These are phyloP conservation scores for Xerocomellus amylosporus DNA, from an alignment of 768 basidiomycete genomes.

Conservation along the genomic window DNA sequence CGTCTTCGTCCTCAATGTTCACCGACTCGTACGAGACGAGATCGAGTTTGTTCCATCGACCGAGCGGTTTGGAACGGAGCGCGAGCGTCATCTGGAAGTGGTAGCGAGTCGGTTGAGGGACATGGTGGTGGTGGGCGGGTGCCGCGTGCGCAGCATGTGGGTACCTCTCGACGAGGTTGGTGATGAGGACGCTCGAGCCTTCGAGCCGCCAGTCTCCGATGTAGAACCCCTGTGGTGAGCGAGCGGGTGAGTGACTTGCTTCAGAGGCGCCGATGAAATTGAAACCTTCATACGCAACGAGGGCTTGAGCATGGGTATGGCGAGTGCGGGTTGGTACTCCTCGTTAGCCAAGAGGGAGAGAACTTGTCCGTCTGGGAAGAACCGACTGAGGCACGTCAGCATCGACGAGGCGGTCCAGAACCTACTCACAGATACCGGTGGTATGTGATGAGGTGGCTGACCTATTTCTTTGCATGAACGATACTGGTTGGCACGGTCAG, in stretches of 20 bases:
- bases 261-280: not conserved
- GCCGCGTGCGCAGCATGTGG: slow-evolving; percentile 3
- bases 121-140: slow-evolving; percentile 5
- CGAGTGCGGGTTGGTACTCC: slow-evolving; percentile 61
- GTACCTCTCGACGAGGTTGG: slow-evolving; percentile 57
- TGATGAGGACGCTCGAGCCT: slow-evolving; percentile 57
- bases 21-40: slow-evolving; percentile 73
- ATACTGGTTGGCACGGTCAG: not conserved
- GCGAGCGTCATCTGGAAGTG: slow-evolving; percentile 71
- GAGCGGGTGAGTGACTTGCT: not conserved
- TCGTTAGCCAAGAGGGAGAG: slow-evolving; percentile 84
- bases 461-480: slow-evolving; percentile 38
- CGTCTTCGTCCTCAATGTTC: slow-evolving; percentile 72
- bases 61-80: slow-evolving; percentile 69
- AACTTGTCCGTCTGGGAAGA: slow-evolving; percentile 83
- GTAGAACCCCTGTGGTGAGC: slow-evolving; percentile 58
- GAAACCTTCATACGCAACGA: slow-evolving; percentile 73
- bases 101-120: slow-evolving; percentile 44
- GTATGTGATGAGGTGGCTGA: slow-evolving; percentile 86
- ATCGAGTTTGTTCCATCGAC: slow-evolving; percentile 81
- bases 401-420: not conserved
- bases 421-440: slow-evolving; percentile 81
- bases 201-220: slow-evolving; percentile 72
- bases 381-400: slow-evolving; percentile 53
- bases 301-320: slow-evolving; percentile 75